These are phyloP conservation scores for Scheffersomyces ergatensis DNA, from an alignment of 805 yeast genomes.

Conservation along the genomic window DNA sequence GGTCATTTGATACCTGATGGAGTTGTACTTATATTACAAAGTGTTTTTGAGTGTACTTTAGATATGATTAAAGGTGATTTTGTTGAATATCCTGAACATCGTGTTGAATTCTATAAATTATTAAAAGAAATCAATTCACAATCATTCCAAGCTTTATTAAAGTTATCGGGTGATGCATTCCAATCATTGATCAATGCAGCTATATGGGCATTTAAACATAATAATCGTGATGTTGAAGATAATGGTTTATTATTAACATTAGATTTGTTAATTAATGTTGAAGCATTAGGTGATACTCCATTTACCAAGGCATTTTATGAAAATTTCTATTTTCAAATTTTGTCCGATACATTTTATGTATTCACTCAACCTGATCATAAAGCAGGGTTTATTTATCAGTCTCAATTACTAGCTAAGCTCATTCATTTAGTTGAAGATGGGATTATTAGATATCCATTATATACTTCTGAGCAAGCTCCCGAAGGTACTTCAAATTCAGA, in stretches of 20 bases:
- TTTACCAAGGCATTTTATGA: constrained; percentile 85
- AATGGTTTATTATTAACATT: constrained; percentile 82
- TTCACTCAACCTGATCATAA: constrained; percentile 97
- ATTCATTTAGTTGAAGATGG: constrained; percentile 78
- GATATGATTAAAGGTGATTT: constrained; percentile 95
- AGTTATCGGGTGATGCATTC: constrained; percentile 89
- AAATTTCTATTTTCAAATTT: constrained; percentile 82
- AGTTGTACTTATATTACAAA: constrained; percentile 80
- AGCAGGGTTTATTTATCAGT: constrained; percentile 89
- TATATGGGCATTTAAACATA: constrained; percentile 97
- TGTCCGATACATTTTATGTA: constrained; percentile 89
- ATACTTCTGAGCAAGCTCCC: constrained; percentile 76
- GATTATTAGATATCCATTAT: constrained; percentile 74
- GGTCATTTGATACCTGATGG: constrained; percentile 88
- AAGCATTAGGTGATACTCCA: constrained; percentile 64
- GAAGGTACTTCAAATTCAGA: constrained; percentile 79
- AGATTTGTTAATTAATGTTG: constrained; percentile 83
- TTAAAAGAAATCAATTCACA: constrained; percentile 82
- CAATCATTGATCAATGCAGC: constrained; percentile 90
- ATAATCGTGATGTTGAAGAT: constrained; percentile 94
- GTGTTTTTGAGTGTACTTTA: constrained; percentile 91
- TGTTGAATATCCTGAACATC: constrained; percentile 95
- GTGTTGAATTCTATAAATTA: constrained; percentile 92
- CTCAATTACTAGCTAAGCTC: constrained; percentile 78
- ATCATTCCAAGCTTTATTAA: constrained; percentile 81